Evolutionary conservation across 345 rosid species (phyloP).

Genomic region (Eutrema yunnanense): DNA sequence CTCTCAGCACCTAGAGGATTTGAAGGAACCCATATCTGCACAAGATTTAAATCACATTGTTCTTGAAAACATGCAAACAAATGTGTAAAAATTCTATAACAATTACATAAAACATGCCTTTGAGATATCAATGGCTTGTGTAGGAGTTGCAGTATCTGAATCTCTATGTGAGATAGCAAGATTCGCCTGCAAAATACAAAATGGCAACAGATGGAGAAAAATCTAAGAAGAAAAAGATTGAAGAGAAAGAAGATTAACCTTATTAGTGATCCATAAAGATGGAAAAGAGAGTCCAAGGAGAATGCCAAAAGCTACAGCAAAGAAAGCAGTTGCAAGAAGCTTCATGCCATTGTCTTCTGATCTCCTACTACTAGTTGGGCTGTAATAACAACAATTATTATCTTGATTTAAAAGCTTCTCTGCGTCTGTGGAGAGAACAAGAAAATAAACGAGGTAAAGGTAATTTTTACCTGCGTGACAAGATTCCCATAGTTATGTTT

Average conservation of each 20-base stretch:
- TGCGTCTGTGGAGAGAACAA: neutral
- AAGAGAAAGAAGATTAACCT: constrained; percentile 39
- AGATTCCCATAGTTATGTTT: constrained; percentile 19
- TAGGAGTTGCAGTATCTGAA: constrained; percentile 26
- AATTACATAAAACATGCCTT: constrained; percentile 37
- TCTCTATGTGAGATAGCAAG: constrained; percentile 37
- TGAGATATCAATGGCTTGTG: constrained; percentile 27
- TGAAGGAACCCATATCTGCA: constrained; percentile 71
- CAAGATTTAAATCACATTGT: neutral
- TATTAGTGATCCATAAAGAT: constrained; percentile 45
- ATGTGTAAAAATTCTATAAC: neutral
- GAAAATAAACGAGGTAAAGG: neutral
- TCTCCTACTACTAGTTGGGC: constrained; percentile 36
- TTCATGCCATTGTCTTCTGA: constrained; percentile 56
- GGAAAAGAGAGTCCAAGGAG: constrained; percentile 74
- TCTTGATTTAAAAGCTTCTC: neutral
- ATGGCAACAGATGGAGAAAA: neutral
- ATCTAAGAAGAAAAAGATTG: neutral
- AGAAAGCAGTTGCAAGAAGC: constrained; percentile 48
- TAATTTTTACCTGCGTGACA: constrained; percentile 26
- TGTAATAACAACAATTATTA: constrained; percentile 38
- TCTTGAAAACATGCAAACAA: constrained; percentile 8
- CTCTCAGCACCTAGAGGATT: constrained; percentile 89
- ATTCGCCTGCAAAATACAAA: constrained; percentile 43
- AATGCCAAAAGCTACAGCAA: constrained; percentile 71